Percentiles rank a stretch among this genome's conserved stretches.
Evolutionary conservation across 768 basidiomycete genomes (phyloP).

Genomic region (Rhizopogon salebrosus): DNA sequence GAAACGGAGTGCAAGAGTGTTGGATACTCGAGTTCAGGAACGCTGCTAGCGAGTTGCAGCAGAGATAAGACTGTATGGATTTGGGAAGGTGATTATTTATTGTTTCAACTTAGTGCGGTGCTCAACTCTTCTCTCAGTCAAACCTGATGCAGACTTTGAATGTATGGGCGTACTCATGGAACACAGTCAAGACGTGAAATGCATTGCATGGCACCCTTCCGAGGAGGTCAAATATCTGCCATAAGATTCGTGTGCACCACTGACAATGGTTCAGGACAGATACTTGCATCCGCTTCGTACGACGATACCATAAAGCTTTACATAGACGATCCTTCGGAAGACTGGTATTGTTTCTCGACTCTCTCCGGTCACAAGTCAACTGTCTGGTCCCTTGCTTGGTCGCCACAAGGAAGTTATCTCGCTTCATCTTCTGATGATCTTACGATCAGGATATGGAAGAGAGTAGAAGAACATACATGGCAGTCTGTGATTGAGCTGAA

Average conservation of each 20-base stretch:
- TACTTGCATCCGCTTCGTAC: constrained; percentile 94
- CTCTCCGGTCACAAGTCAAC: constrained; percentile 80
- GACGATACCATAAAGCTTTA: constrained; percentile 95
- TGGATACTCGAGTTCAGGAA: constrained; percentile 70
- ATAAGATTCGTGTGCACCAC: constrained; percentile 6
- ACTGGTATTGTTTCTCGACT: constrained; percentile 88
- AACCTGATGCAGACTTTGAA: constrained; percentile 90
- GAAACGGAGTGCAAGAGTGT: constrained; percentile 96
- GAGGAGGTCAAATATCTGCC: constrained; percentile 64
- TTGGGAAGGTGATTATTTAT: constrained; percentile 75
- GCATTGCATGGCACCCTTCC: constrained; percentile 88
- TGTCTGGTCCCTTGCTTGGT: constrained; percentile 87
- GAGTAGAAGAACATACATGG: constrained; percentile 57
- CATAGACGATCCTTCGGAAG: constrained; percentile 87
- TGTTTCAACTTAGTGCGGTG: background rate
- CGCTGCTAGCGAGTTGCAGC: constrained; percentile 87
- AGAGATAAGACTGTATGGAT: constrained; percentile 99
- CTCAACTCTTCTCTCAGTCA: constrained; percentile 42
- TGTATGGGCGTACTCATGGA: constrained; percentile 96
- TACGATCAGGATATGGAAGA: constrained; percentile 82
- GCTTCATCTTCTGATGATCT: constrained; percentile 85
- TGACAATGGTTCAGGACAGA: constrained; percentile 42
- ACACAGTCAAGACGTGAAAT: constrained; percentile 95
- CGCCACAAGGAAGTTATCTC: constrained; percentile 72
- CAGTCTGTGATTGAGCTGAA: constrained; percentile 53